Percentiles rank a stretch among this genome's conserved stretches.
Conservation (phyloP, 208 protist genomes). For the Crithidia brevicula region DNA sequence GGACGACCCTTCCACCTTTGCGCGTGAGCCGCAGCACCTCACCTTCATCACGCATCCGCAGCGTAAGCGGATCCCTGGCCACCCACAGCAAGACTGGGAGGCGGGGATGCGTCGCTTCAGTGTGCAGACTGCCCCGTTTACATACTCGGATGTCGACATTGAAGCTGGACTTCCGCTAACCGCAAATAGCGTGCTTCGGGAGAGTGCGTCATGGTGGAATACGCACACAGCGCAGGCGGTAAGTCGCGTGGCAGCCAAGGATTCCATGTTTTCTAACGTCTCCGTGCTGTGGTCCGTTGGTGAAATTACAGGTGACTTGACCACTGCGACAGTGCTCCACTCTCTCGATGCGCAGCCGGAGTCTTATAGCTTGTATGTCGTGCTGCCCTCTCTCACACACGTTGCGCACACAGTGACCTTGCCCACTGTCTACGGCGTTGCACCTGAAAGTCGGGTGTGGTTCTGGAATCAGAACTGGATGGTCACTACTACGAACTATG, state of each 20-base stretch:
- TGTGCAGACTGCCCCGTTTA: constrained; percentile 11
- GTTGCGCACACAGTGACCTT: constrained; percentile 28
- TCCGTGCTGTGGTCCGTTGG: constrained; percentile 40
- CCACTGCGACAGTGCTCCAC: constrained; percentile 26
- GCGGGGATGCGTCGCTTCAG: constrained; percentile 26
- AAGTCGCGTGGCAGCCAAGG: constrained; percentile 23
- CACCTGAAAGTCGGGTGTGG: constrained; percentile 28
- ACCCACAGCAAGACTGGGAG: constrained; percentile 38
- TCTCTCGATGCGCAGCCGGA: constrained; percentile 28
- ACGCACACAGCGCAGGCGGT: constrained; percentile 1
- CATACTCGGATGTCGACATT: constrained; percentile 5
- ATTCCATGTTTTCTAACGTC: constrained; percentile 30
- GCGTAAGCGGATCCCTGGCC: constrained; percentile 12
- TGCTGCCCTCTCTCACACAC: constrained; percentile 35
- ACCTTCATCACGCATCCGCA: constrained; percentile 17
- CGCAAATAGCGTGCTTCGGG: background rate
- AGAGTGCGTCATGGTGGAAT: constrained; percentile 10
- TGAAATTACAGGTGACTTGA: constrained; percentile 34
- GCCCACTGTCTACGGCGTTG: constrained; percentile 16
- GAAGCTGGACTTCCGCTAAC: background rate
- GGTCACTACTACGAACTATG: constrained; percentile 17
- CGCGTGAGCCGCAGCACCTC: background rate
- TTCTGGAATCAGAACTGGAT: constrained; percentile 35
- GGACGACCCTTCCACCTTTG: background rate
- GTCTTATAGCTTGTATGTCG: constrained; percentile 32